Evolutionary conservation across 2,329 filamentous ascomycete species (phyloP), one percentile per base, ranked within the genome.

Genomic region (Trichophyton equinum): DNA sequence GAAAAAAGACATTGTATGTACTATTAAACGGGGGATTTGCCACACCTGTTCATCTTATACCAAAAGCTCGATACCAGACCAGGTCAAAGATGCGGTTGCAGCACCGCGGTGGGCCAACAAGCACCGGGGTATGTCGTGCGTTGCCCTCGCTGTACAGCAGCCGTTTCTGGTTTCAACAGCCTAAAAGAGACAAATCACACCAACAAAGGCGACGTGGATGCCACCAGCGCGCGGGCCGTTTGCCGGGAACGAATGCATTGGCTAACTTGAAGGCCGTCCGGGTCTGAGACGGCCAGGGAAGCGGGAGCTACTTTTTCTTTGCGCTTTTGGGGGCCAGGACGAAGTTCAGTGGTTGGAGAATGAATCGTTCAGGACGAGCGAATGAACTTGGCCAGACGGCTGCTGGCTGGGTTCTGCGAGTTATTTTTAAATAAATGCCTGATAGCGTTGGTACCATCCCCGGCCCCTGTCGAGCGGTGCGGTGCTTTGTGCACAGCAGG

Each of bases 31-130:
- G 18, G 15, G 27, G 15, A 33, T 53, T 53, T 53, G 49, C 49
- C 49, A 53, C 49, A 53, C 49, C 49, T 53, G 49, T 53, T 53
- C 49, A 53, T 53, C 49, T 53, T 53, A 53, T 33, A 53, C 25
- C 49, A 33, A 18, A 53, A 13, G 49, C 49, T 33, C 27, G 20
- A 30, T 15, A 33, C 30, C 49, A 53, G 49, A 53, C 49, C 22
- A 53, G 49, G 49, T 33, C 49, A 53, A 33, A 53, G 25, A 53
- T 33, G 49, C 49, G 13, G 49, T 53, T 53, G 13, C 49, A 53
- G 49, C 49, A 53, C 22, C 22, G 22, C 13, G 25, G 46, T 51
- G 46, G 49, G 25, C 49, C 49, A 53, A 15, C 49, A 53, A 53
- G 49, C 49, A 53, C 49, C 22, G 30, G 49, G 49, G 49, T 53